These are phyloP conservation scores for Lyophyllum shimeji DNA, from an alignment of 768 basidiomycete genomes.

Conservation along the genomic window DNA sequence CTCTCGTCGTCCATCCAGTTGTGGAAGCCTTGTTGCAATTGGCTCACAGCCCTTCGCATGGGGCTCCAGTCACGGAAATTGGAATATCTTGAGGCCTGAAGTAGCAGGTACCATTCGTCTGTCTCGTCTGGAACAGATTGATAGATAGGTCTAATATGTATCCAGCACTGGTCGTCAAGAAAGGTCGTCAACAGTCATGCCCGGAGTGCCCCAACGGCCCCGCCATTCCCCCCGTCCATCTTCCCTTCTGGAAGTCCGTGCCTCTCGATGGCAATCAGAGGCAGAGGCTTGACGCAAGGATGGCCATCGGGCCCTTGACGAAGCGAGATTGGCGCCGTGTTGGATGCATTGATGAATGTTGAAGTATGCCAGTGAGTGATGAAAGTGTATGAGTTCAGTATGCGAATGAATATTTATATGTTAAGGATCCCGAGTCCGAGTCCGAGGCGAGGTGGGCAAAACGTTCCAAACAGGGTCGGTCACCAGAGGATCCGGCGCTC, in stretches of 20 bases:
- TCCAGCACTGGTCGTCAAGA: not conserved
- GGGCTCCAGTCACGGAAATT: too few species aligned
- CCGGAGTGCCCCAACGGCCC: not conserved
- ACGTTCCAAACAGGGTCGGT: not conserved
- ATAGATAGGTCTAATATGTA: not conserved
- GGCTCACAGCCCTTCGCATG: too few species aligned
- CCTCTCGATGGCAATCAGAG: not conserved
- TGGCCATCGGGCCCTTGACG: not conserved
- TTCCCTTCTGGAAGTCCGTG: not conserved
- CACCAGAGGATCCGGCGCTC: slow-evolving; percentile 81
- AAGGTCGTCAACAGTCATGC: not conserved
- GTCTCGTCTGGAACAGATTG: not conserved
- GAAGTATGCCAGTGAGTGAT: not conserved
- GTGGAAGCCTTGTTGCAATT: too few species aligned
- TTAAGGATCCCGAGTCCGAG: not conserved
- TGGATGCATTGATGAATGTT: not conserved
- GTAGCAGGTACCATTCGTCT: too few species aligned
- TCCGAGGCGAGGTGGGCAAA: not conserved
- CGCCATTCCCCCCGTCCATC: not conserved
- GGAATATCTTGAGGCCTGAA: too few species aligned
- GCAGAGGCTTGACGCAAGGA: not conserved
- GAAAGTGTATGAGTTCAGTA: not conserved
- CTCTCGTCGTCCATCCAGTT: too few species aligned
- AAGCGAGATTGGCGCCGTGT: not conserved
- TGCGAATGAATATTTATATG: not conserved